Conservation (phyloP, 108 stramenopile species). For the Fragilaria crotonensis region DNA sequence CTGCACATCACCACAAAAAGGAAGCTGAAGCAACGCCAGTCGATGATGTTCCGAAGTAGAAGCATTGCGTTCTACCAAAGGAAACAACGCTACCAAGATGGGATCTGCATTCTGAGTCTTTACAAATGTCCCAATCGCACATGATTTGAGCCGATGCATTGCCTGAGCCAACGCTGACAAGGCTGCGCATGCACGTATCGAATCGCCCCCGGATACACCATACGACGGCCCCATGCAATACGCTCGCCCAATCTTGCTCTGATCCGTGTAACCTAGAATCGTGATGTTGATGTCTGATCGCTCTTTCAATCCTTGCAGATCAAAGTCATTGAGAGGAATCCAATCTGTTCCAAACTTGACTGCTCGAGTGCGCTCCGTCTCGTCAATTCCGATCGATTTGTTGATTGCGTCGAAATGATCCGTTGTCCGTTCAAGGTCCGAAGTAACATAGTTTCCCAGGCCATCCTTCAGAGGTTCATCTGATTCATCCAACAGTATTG, state of each 20-base stretch:
- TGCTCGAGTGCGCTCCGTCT: slow-evolving; percentile 31
- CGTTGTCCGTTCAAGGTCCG: slow-evolving; percentile 22
- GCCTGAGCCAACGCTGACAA: slow-evolving; percentile 64
- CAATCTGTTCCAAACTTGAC: slow-evolving; percentile 65
- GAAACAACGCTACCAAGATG: slow-evolving; percentile 59
- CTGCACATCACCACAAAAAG: slow-evolving; percentile 68
- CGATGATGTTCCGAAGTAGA: too few species aligned
- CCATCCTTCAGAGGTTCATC: slow-evolving; percentile 24
- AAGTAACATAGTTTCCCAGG: slow-evolving; percentile 38
- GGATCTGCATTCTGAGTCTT: slow-evolving; percentile 62
- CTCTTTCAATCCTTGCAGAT: slow-evolving; percentile 53
- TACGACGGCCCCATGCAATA: slow-evolving; percentile 57
- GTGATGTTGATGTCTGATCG: slow-evolving; percentile 34
- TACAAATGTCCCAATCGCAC: slow-evolving; percentile 66
- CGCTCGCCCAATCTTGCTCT: slow-evolving; percentile 23
- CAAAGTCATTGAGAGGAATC: slow-evolving; percentile 61
- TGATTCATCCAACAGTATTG: slow-evolving; percentile 32
- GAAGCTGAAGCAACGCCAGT: slow-evolving; percentile 62
- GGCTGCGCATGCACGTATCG: slow-evolving; percentile 43
- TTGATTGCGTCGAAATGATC: slow-evolving; percentile 43
- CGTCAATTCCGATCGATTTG: slow-evolving; percentile 19
- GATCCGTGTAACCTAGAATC: slow-evolving; percentile 61
- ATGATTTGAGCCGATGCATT: slow-evolving; percentile 38
- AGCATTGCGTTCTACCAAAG: slow-evolving; percentile 17
- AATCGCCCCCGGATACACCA: slow-evolving; percentile 52